Evolutionary conservation across 495 filamentous ascomycete species (phyloP).

Genomic region (Hyaloscypha hepaticicola): DNA sequence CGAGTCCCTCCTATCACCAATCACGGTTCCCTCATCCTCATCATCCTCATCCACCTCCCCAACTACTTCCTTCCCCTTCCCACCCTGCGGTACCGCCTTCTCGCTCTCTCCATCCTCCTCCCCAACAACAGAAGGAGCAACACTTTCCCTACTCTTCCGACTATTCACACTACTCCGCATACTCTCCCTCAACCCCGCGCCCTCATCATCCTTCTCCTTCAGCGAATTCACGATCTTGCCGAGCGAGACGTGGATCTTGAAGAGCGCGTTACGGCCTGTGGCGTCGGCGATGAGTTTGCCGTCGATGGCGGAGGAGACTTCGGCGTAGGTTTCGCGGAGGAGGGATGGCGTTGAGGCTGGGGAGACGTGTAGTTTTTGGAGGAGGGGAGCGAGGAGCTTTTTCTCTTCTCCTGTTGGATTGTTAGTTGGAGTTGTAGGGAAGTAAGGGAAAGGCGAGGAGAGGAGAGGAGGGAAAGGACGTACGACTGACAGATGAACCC

Average conservation of each 20-base stretch:
- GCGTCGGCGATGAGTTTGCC: slow-evolving; percentile 67
- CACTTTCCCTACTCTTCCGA: slow-evolving; percentile 3
- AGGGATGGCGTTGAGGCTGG: slow-evolving; percentile 51
- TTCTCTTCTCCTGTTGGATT: slow-evolving; percentile 71
- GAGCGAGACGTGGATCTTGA: slow-evolving; percentile 70
- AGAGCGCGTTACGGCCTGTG: slow-evolving; percentile 69
- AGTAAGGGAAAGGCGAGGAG: slow-evolving; percentile 23
- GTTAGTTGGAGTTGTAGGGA: slow-evolving; percentile 21
- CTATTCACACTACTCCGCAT: slow-evolving; percentile 12
- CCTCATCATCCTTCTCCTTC: slow-evolving; percentile 35
- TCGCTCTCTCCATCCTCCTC: slow-evolving; percentile 9
- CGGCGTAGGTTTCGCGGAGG: slow-evolving; percentile 49
- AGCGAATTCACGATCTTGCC: slow-evolving; percentile 61
- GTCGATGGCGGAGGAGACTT: slow-evolving; percentile 67
- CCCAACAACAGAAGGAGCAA: slow-evolving; percentile 13
- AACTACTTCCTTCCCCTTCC: slow-evolving; percentile 37
- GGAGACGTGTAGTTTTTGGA: slow-evolving; percentile 81
- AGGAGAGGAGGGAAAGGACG: slow-evolving; percentile 42
- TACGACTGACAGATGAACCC: slow-evolving; percentile 56
- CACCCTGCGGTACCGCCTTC: slow-evolving; percentile 30
- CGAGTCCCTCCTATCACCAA: slow-evolving; percentile 24
- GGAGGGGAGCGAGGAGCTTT: slow-evolving; percentile 72
- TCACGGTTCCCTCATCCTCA: slow-evolving; percentile 23
- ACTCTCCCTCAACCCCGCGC: slow-evolving; percentile 9
- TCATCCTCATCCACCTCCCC: slow-evolving; percentile 24